Base-by-base conservation (phyloP, 2,329 filamentous ascomycete species). In the Trichoderma hamatum region DNA sequence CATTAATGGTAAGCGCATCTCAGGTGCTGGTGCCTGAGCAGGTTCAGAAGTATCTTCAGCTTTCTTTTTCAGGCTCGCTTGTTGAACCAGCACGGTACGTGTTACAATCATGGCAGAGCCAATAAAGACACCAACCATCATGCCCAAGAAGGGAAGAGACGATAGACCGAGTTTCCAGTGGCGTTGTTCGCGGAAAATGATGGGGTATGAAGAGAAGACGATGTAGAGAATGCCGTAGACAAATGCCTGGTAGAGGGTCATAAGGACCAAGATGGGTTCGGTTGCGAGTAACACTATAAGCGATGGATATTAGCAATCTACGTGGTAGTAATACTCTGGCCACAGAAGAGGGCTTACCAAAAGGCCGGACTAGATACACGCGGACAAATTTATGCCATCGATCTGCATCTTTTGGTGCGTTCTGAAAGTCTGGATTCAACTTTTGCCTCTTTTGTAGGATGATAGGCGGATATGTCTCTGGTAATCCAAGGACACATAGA, bases 201-300 rank as follows among this genome's bases (percentile, higher is more conserved):
- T 78, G 21, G 84, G 81, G 70, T 86, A 83, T 24, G 84, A 84
- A 71, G 84, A 86, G 77, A 85, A 86, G 73, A 86, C 82, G 11
- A 87, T 79, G 73, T 86, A 86, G 24, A 86, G 79, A 58, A 82
- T 82, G 56, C 84, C 84, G 72, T 86, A 86, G 26, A 80, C 79
- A 72, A 86, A 85, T 54, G 84, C 83, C 52, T 84, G 81, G 76
- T 86, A 86, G 58, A 68, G 56, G 3, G 66, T 68, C 56, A 68
- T 58, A n/a, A 68, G 66, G 21, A 68, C 58, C 5, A 68, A n/a
- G 26, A 68, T 62, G 19, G 66, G 66, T 16, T 68, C 66, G 1
- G 66, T 68, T 28, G 46, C 66, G 7, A 68, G 66, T 4, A 68
- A 19, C 3, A 68, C 66, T 68, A 19, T 34, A 28, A 26, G 39